Percentiles rank a stretch among this genome's conserved stretches.
Conservation (phyloP, 2,329 filamentous ascomycete species). For the Fusarium cicatricum region DNA sequence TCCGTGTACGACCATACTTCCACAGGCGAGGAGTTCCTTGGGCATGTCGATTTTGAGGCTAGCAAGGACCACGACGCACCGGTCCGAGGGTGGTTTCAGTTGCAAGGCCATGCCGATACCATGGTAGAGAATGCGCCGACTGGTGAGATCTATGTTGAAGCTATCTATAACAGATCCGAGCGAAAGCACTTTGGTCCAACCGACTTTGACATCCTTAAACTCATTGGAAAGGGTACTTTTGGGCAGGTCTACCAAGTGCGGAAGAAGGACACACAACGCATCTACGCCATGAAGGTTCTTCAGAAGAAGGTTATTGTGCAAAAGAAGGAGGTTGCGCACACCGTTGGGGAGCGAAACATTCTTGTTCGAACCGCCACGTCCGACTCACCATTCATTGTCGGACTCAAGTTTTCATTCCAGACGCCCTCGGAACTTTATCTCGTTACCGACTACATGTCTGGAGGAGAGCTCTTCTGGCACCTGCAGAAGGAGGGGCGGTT, state of each 20-base stretch:
- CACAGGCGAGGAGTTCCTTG: slow-evolving; percentile 88
- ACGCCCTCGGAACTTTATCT: slow-evolving; percentile 95
- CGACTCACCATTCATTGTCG: slow-evolving; percentile 97
- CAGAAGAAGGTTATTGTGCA: slow-evolving; percentile 99
- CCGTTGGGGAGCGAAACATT: slow-evolving; percentile 95
- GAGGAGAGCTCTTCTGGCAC: slow-evolving; percentile 98
- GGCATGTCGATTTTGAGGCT: slow-evolving; percentile 83
- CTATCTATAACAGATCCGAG: slow-evolving; percentile 85
- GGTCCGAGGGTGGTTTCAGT: slow-evolving; percentile 84
- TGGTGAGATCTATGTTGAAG: slow-evolving; percentile 88
- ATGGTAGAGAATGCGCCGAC: slow-evolving; percentile 76
- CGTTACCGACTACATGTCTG: slow-evolving; percentile 99
- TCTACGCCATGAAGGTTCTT: slow-evolving; percentile 99
- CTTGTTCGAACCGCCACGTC: slow-evolving; percentile 94
- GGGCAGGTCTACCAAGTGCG: slow-evolving; percentile 98
- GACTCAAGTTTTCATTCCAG: slow-evolving; percentile 98
- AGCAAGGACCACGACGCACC: slow-evolving; percentile 72
- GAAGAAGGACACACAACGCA: slow-evolving; percentile 94
- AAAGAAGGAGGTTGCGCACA: slow-evolving; percentile 99
- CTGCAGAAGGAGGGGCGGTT: slow-evolving; percentile 97
- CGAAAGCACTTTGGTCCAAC: slow-evolving; percentile 93
- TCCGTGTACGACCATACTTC: slow-evolving; percentile 88
- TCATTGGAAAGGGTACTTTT: slow-evolving; percentile 98
- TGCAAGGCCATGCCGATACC: slow-evolving; percentile 79
- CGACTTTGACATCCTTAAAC: slow-evolving; percentile 93